Percentiles rank a stretch among this genome's conserved stretches.
Conservation (phyloP, 331 rosid genomes). For the Phaseolus coccineus region DNA sequence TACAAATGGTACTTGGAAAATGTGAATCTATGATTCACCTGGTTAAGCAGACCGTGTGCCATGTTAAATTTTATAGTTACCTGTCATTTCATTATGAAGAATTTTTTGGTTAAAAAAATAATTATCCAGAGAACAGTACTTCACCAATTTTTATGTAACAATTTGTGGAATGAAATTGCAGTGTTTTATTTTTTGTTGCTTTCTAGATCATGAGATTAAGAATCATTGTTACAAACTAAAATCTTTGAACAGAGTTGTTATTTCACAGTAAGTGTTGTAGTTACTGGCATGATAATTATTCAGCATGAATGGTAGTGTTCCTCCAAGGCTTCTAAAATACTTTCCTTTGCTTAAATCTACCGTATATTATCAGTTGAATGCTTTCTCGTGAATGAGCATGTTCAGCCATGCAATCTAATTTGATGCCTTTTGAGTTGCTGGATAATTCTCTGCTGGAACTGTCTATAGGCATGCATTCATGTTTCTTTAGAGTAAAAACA, state of each 20-base stretch:
- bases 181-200: neutral
- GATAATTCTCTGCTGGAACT: neutral
- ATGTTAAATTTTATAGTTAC: constrained; percentile 34
- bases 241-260: constrained; percentile 28
- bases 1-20: constrained; percentile 89
- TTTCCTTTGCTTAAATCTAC: neutral
- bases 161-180: constrained; percentile 31
- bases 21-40: constrained; percentile 60
- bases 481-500: neutral
- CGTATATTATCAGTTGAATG: neutral
- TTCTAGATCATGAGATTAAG: constrained; percentile 25
- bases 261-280: constrained; percentile 19
- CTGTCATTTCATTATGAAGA: constrained; percentile 36
- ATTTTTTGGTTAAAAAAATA: constrained; percentile 33
- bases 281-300: constrained; percentile 20
- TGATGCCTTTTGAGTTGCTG: neutral
- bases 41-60: constrained; percentile 39
- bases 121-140: constrained; percentile 26
- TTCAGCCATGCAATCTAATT: neutral
- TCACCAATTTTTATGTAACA: constrained; percentile 45
- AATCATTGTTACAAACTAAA: constrained; percentile 25
- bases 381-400: constrained; percentile 29
- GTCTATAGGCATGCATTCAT: neutral
- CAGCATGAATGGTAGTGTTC: neutral
- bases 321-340: neutral